Evolutionary conservation across 164 flowering plant genomes (phyloP), one percentile per base, ranked within the genome.

Genomic region (Annona squamosa): DNA sequence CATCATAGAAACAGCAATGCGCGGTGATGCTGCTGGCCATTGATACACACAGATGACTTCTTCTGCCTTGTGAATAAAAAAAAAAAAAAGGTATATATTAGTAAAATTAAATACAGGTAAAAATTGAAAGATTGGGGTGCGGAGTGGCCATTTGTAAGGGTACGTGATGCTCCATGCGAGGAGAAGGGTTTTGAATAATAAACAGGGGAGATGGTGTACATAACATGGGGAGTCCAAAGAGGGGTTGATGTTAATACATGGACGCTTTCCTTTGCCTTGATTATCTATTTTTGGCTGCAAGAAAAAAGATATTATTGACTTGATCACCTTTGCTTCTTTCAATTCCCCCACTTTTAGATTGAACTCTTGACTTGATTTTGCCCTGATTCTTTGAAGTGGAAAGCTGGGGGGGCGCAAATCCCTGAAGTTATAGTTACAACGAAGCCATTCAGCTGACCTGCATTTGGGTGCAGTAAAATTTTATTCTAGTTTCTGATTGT

Each of bases 51-150:
- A 18, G 9, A 63, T 42, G 7, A 6, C 37, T 26, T 26, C 37
- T 26, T 26, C 37, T 26, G 37, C 37, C 65, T 66, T 66, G 68
- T 66, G 68, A 43, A 66, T 66, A 65, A 65, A 65, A 65, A 65
- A 9, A 65, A 2, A 63, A 4, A 10, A 9, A 17, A 66, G 13
- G 42, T 12, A 13, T 41, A 3, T 66, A 3, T 42, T 16, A 66
- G 42, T 37, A 5, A 66, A 37, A 16, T 42, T 42, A 2, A 26
- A 42, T 42, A 13, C 5, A 10, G 17, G 43, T 7, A 43, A 42
- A 44, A 46, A 42, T 44, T 13, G 10, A 66, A 66, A 26, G 37
- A 26, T 26, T 26, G 37, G 37, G 37, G 37, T 42, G n/a, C 42
- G 19, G 17, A 26, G 37, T 7, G 10, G 13, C 45, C 16, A 42